These are phyloP conservation scores for Nannizzia gypsea DNA, from an alignment of 2,329 filamentous ascomycete species.

Conservation along the genomic window DNA sequence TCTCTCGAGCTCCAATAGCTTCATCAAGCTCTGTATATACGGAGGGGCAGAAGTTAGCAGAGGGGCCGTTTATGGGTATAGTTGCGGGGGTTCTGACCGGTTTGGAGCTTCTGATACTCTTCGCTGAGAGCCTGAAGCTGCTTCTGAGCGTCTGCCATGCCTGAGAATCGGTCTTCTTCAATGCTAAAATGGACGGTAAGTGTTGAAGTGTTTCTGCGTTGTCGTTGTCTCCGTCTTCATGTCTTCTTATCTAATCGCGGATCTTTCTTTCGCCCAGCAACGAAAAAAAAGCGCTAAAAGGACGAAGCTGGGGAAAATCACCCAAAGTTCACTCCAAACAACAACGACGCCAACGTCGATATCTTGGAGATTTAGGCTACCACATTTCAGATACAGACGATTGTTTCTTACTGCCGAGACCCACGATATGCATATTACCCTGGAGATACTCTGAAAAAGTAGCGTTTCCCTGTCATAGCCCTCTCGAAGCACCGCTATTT, in stretches of 20 bases:
- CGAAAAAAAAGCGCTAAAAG: conserved; percentile 10
- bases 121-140: conserved; percentile 73
- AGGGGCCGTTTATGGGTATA: background rate
- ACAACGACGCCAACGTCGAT: background rate
- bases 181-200: background rate
- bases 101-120: conserved; percentile 76
- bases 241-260: background rate
- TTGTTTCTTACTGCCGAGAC: background rate
- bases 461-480: background rate
- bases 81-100: conserved; percentile 44
- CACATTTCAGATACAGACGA: background rate
- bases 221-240: background rate
- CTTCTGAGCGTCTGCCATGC: conserved; percentile 63
- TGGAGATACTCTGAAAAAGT: background rate
- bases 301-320: conserved; percentile 5
- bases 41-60: background rate
- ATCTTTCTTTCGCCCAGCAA: background rate
- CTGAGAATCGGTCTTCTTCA: conserved; percentile 9
- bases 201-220: background rate
- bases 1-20: conserved; percentile 68
- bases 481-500: background rate
- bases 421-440: background rate
- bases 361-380: background rate
- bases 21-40: conserved; percentile 60
- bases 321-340: background rate